These are phyloP conservation scores for Penicillium glabrum DNA, from an alignment of 2,329 filamentous ascomycete species.

Conservation along the genomic window DNA sequence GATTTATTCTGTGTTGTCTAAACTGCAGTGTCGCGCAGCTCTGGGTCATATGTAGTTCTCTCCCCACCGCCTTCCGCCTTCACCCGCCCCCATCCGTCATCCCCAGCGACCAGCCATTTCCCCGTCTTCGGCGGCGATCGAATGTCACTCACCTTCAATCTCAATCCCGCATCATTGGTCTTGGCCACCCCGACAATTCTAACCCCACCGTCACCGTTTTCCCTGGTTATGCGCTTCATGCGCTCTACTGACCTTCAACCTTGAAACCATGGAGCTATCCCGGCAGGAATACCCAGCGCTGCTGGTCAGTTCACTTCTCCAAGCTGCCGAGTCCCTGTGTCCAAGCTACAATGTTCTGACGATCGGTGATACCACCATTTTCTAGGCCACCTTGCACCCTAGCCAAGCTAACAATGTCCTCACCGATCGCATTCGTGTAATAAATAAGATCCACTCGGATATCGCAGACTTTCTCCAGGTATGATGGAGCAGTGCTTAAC, in stretches of 20 bases:
- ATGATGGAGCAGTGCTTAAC: constrained; percentile 33
- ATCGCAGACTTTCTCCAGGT: constrained; percentile 98
- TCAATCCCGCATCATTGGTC: constrained; percentile 16
- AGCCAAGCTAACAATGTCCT: constrained; percentile 77
- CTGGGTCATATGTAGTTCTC: not conserved
- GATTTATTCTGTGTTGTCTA: not conserved
- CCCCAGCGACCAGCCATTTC: constrained; percentile 11
- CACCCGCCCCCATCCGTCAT: constrained; percentile 20
- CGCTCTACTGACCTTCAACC: constrained; percentile 25
- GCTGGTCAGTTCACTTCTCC: constrained; percentile 65
- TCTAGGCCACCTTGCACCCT: constrained; percentile 76
- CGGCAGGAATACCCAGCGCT: constrained; percentile 90
- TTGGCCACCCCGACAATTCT: not conserved
- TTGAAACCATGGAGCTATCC: constrained; percentile 67
- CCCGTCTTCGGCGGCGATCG: constrained; percentile 24
- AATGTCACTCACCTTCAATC: constrained; percentile 14
- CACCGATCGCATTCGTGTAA: constrained; percentile 83
- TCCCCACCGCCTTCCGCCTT: not conserved
- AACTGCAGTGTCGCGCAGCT: not conserved
- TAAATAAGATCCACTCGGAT: constrained; percentile 80
- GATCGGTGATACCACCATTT: not conserved
- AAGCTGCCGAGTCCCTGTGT: not conserved
- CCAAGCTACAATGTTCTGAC: not conserved
- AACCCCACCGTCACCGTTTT: not conserved
- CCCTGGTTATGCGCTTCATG: constrained; percentile 35